phyloP scores from a whole-genome alignment of 768 basidiomycete genomes.

The Suillus paluster region DNA sequence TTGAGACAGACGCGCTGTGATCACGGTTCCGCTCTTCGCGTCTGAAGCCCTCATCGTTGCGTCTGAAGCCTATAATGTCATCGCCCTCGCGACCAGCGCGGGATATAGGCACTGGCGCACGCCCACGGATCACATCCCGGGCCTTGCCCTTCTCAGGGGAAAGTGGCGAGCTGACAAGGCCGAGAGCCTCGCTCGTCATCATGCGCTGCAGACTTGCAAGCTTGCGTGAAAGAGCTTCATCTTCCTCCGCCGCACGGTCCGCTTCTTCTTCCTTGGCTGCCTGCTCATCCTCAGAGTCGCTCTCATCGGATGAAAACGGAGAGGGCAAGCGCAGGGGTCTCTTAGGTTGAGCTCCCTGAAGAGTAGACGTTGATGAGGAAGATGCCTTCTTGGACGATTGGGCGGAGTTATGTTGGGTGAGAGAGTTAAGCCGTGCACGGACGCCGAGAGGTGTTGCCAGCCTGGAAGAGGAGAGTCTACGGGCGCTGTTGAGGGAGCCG shows the following conservation, averaged over 20 bases:
- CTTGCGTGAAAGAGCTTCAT: constrained; percentile 68
- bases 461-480: constrained; percentile 43
- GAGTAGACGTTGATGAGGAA: constrained; percentile 75
- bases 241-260: constrained; percentile 67
- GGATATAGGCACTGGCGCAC: constrained; percentile 28
- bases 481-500: constrained; percentile 12
- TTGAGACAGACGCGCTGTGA: constrained; percentile 75
- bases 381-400: constrained; percentile 50
- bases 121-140: constrained; percentile 47
- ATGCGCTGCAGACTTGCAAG: constrained; percentile 68
- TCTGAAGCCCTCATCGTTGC: constrained; percentile 40
- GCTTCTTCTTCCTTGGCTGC: constrained; percentile 70
- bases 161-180: constrained; percentile 55
- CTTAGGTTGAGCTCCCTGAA: constrained; percentile 54
- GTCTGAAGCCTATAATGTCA: constrained; percentile 25
- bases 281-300: constrained; percentile 59
- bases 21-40: constrained; percentile 54
- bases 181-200: constrained; percentile 76
- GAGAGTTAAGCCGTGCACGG: constrained; percentile 72
- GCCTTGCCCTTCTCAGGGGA: constrained; percentile 44
- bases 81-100: constrained; percentile 13
- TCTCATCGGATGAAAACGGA: constrained; percentile 59
- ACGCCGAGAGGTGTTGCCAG: constrained; percentile 62
- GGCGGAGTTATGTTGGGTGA: constrained; percentile 55
- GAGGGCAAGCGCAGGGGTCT: constrained; percentile 46